Percentiles rank a stretch among this genome's conserved stretches.
Evolutionary conservation across 305 asterid species (phyloP).

Genomic region (Ajuga reptans): DNA sequence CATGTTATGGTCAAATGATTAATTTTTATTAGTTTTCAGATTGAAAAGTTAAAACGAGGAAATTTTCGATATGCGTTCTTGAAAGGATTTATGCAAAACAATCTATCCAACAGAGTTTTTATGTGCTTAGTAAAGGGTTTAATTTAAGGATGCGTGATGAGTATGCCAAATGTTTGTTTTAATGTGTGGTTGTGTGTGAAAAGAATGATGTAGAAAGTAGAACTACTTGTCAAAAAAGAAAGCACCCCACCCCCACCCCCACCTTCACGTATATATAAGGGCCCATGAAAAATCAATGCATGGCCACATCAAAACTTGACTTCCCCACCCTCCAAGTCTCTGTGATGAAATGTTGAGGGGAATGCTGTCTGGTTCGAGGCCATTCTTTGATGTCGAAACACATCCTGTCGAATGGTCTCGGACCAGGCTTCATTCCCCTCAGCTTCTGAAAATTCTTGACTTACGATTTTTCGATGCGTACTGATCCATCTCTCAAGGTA

Average conservation of each 20-base stretch:
- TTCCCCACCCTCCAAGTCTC: background rate
- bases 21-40: too few species aligned
- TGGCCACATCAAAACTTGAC: conserved; percentile 33
- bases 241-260: background rate
- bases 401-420: conserved; percentile 45
- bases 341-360: conserved; percentile 52
- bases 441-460: conserved; percentile 18
- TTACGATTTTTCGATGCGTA: background rate
- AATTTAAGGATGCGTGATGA: conserved; percentile 17
- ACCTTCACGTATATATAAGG: conserved; percentile 25
- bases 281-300: conserved; percentile 33
- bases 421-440: conserved; percentile 98
- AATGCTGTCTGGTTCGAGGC: conserved; percentile 60
- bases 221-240: conserved; percentile 30
- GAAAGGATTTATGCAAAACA: too few species aligned
- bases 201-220: conserved; percentile 34
- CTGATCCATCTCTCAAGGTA: background rate
- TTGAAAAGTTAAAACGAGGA: background rate
- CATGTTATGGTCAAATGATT: too few species aligned
- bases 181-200: conserved; percentile 30
- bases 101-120: background rate
- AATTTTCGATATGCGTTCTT: background rate
- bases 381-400: conserved; percentile 20
- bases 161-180: conserved; percentile 16
- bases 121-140: background rate